Base-by-base conservation (phyloP, 352 stramenopile species). In the Blastocystis sp. region DNA sequence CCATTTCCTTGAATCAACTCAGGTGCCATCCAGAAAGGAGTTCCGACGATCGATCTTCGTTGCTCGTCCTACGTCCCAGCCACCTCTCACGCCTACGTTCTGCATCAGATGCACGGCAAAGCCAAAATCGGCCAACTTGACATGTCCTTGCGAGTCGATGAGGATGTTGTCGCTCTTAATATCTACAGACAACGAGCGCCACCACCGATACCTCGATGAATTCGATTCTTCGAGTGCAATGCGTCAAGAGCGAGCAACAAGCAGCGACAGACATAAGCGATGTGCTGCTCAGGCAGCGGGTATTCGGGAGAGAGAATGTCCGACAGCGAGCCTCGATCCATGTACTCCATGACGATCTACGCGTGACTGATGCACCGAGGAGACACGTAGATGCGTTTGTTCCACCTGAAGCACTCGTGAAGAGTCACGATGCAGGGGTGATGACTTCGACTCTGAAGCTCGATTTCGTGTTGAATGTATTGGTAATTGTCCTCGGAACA, bases 261-360 rank as follows among this genome's bases (percentile, higher is more conserved):
- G 55, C 91, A 68, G 23, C 82, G 26, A 66, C 90, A 93, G 15
- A 94, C 92, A 84, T 93, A 94, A 0, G 92, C 92, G 70, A 94
- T 94, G 89, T 91, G 79, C 9, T 45, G 26, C 88, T 94, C 92
- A n/a, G 73, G 70, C 47, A 93, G 9, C 89, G 59, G 45, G 93
- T 89, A 56, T 61, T 92, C 29, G 91, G 92, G 43, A 92, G 92
- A 92, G 97, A 95, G 53, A 94, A 73, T 84, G 9, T 88, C 77
- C 39, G 95, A 93, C 18, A 98, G 92, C 0, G 94, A 95, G 0
- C 94, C 95, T 1, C 94, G 94, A 20, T 95, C 93, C 50, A 98
- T 94, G 90, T 94, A 97, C 90, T 98, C 95, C 93, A 98, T 97
- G 59, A 97, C 93, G 90, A 98, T 98, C 92, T 91, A 90, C n/a